Evolutionary conservation across 1,139 yeast species (phyloP), one percentile per base, ranked within the genome.

Genomic region (Geotrichum bryndzae): DNA sequence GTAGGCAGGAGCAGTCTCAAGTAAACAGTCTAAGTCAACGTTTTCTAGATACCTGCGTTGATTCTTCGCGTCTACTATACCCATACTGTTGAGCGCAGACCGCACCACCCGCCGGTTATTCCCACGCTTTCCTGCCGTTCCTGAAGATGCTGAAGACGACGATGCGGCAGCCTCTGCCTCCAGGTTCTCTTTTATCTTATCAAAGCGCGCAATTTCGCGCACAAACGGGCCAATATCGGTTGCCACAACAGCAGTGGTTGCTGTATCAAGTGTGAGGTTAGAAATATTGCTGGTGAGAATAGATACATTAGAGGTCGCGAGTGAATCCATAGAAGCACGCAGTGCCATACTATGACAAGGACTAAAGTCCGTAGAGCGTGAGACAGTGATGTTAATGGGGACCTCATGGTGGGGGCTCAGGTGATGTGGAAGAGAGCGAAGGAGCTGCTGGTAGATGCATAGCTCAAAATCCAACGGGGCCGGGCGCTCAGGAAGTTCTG

Each of bases 191-290:
- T 41, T 41, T 7, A 41, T 41, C 18, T 41, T 51, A 46, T 72
- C 75, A 3, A 64, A 60, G 22, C 67, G 62, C 2, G 74, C 76
- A 66, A 74, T 72, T 0, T 58, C 57, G 6, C 76, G 66, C 29
- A 68, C 63, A 57, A 63, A 68, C 2, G 77, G 76, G 0, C 68
- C 66, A 11, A 72, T 58, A 45, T 74, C 75, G 1, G 66, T 41
- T 5, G 65, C 66, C 53, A 68, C 54, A 8, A 56, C 59, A 11
- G 59, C 56, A 2, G 61, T 61, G n/a, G 65, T 61, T 8, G 54
- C 29, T 23, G 64, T 56, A 48, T 69, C 70, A 51, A 68, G 58
- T 18, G 38, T 13, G 11, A 15, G 25, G 5, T 11, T 35, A 22
- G 53, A 15, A 13, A 33, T 31, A 8, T 11, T 41, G 18, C 31